Evolutionary conservation across 2,329 filamentous ascomycete species (phyloP).

Genomic region (Bipolaris victoriae): DNA sequence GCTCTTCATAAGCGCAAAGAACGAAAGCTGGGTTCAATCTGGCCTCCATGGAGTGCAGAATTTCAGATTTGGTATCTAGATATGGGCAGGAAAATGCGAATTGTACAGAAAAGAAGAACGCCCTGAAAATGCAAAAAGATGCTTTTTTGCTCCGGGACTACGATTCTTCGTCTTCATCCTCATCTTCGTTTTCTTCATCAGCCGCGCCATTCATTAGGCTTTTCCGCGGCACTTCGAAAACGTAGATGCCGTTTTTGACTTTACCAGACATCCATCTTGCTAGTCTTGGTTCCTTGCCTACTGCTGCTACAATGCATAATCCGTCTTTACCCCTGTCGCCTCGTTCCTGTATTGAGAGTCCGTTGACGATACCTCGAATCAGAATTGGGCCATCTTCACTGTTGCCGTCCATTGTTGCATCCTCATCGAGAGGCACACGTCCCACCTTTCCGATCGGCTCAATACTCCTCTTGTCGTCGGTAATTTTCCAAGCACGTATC

Average conservation of each 20-base stretch:
- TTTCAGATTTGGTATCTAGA: constrained; percentile 30
- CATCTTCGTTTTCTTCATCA: constrained; percentile 13
- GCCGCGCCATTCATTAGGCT: constrained; percentile 26
- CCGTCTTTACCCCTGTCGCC: constrained; percentile 76
- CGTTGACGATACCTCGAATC: constrained; percentile 83
- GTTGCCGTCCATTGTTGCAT: constrained; percentile 16
- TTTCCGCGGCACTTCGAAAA: constrained; percentile 76
- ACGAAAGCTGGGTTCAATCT: not conserved
- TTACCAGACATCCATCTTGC: constrained; percentile 76
- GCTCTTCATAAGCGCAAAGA: not conserved
- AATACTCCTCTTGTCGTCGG: constrained; percentile 73
- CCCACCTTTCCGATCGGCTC: constrained; percentile 74
- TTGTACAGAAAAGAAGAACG: constrained; percentile 4
- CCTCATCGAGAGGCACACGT: constrained; percentile 29
- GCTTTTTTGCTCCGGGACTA: constrained; percentile 1
- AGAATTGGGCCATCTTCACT: constrained; percentile 31
- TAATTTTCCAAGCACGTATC: constrained; percentile 83
- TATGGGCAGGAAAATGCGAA: constrained; percentile 2
- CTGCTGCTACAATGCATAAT: constrained; percentile 81
- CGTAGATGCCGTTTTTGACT: constrained; percentile 81
- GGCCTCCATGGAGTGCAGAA: constrained; percentile 1
- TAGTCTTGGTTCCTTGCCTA: constrained; percentile 84
- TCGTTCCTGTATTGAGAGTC: constrained; percentile 83
- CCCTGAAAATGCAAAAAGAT: constrained; percentile 18
- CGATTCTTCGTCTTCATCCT: constrained; percentile 11